A percentile compares a stretch with the other conserved stretches of the same genome.
Conservation (phyloP, 345 rosid species). For the Acer saccharum region DNA sequence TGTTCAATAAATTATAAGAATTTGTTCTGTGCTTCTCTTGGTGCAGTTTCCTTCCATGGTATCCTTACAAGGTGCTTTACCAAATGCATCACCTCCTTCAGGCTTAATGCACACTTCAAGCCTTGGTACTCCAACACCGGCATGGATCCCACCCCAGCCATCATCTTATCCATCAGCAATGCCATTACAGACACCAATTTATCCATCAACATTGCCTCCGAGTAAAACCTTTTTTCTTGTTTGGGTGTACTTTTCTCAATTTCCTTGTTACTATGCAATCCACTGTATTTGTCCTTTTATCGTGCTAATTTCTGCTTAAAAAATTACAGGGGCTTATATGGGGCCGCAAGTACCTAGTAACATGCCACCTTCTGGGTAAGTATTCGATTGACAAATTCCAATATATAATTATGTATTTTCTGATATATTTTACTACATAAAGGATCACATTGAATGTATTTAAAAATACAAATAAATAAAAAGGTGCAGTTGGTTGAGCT, state of each 20-base stretch:
- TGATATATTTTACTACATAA: background rate
- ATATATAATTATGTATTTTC: background rate
- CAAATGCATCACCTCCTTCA: conserved; percentile 49
- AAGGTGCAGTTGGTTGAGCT: background rate
- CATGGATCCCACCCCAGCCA: conserved; percentile 53
- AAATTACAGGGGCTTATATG: conserved; percentile 57
- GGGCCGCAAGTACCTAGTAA: conserved; percentile 54
- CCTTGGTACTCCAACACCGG: conserved; percentile 43
- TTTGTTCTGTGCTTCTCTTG: conserved; percentile 14
- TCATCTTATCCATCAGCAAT: conserved; percentile 44
- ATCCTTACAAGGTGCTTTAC: conserved; percentile 67
- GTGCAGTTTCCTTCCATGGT: conserved; percentile 84
- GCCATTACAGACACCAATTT: conserved; percentile 44
- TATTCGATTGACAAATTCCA: background rate
- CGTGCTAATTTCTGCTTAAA: conserved; percentile 25
- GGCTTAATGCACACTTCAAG: conserved; percentile 44
- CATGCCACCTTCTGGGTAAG: conserved; percentile 60
- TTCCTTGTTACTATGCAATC: background rate
- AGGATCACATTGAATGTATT: background rate
- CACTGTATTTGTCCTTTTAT: conserved; percentile 2
- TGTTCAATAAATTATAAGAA: background rate
- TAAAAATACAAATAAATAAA: background rate
- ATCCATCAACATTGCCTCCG: conserved; percentile 53
- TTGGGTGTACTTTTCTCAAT: background rate
- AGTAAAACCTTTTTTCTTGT: conserved; percentile 37